These are phyloP conservation scores for Toxoplasma gondii DNA, from an alignment of 169 alveolate species.

Conservation along the genomic window DNA sequence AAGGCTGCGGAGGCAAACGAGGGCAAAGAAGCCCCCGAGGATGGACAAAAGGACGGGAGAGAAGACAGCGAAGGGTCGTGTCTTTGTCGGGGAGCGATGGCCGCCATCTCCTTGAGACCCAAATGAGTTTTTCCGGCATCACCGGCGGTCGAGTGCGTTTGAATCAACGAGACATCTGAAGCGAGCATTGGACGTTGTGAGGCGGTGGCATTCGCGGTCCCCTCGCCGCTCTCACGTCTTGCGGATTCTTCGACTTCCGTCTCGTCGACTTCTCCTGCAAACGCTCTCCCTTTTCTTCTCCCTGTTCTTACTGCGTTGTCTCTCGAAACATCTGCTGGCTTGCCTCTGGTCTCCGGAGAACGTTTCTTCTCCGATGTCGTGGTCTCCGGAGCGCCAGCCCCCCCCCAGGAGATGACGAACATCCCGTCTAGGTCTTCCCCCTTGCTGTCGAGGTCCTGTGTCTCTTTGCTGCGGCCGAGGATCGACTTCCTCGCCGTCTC, in stretches of 20 bases:
- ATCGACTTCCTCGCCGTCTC: neutral
- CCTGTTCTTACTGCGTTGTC: neutral
- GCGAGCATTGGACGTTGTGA: neutral
- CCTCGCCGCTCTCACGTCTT: neutral
- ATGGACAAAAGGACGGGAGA: no score
- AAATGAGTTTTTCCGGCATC: neutral
- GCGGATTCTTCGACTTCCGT: neutral
- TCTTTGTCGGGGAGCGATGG: neutral
- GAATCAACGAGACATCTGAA: neutral
- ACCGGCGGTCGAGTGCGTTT: neutral
- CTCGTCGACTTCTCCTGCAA: neutral
- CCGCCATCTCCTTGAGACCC: neutral
- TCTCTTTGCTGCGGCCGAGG: neutral
- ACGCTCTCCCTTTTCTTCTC: neutral
- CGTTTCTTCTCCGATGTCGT: neutral
- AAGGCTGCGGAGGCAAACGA: no score
- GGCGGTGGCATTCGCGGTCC: neutral
- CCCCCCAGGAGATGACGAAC: neutral
- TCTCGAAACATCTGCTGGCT: neutral
- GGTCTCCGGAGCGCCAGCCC: neutral
- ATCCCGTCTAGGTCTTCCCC: neutral
- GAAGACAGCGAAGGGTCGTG: neutral
- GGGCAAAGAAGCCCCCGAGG: no score
- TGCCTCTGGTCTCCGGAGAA: neutral
- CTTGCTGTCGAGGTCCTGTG: neutral